Base-by-base conservation (phyloP, 2,329 filamentous ascomycete genomes). In the Colletotrichum lupini region DNA sequence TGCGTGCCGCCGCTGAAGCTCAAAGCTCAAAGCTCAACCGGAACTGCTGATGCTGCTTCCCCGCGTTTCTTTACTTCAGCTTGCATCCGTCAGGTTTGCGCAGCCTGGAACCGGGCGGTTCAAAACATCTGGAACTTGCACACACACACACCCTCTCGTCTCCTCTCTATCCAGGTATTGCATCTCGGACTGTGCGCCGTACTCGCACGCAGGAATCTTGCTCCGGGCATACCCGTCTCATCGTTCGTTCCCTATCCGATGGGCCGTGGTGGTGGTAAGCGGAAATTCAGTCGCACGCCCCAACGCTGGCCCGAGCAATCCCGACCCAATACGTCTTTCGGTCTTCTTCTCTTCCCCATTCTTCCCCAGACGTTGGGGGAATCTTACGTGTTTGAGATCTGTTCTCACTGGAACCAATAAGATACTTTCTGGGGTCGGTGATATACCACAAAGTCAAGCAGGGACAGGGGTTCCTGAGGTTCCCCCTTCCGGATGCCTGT, bases 121-220 rank as follows among this genome's bases (percentile, higher is more conserved):
- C 61, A 28, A 16, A 42, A 59, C 59, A 62, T 52, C 58, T 64
- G 59, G 52, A 72, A 69, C 65, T 53, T 53, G 19, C 52, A 53
- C 65, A 49, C 19, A 49, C 19, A n/a, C 42, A 4, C 42, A 1
- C 5, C 42, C 42, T 19, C 42, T 32, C 30, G 30, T 32, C 37
- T 16, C 5, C 37, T n/a, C 42, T 49, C 42, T 49, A 11, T 11
- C 42, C 30, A 32, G 30, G 30, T 42, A 14, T 16, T 19, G 37
- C 2, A 42, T 58, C 69, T 67, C 46, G 30, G 65, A 42, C 69
- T 63, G 69, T 72, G 69, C 65, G 69, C 65, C 60, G 58, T 57
- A 42, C 42, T 72, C 65, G 58, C 58, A 52, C 37, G 69, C 65
- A 49, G 42, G 22, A 63, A 59, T 57, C 26, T 28, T 12, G 19